phyloP scores from a whole-genome alignment of 2,329 filamentous ascomycete genomes.

The Nigrospora osmanthi region DNA sequence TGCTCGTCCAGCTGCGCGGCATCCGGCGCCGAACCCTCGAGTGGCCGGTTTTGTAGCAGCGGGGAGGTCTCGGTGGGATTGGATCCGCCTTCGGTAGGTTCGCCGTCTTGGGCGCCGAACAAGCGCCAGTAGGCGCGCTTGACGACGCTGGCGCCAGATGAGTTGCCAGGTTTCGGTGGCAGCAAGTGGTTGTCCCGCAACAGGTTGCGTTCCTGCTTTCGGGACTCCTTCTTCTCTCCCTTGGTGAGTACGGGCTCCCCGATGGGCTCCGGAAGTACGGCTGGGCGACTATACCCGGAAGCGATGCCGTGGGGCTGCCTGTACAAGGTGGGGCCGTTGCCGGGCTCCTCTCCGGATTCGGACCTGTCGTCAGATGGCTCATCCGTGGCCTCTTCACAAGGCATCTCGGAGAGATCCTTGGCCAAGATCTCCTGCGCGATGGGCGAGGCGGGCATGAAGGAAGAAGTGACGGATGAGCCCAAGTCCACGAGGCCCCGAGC shows the following conservation, averaged over 20 bases:
- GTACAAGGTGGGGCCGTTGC: constrained; percentile 49
- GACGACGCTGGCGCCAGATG: constrained; percentile 9
- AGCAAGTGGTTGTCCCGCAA: constrained; percentile 57
- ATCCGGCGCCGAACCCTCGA: constrained; percentile 34
- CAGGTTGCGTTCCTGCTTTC: constrained; percentile 51
- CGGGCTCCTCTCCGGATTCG: constrained; percentile 19
- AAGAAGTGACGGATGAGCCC: constrained; percentile 29
- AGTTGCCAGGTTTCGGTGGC: constrained; percentile 45
- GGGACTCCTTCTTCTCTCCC: constrained; percentile 47
- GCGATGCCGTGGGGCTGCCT: constrained; percentile 71
- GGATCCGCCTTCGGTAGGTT: constrained; percentile 21
- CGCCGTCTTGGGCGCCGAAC: constrained; percentile 43
- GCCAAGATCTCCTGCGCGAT: constrained; percentile 59
- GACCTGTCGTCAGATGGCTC: constrained; percentile 19
- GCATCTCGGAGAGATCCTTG: constrained; percentile 57
- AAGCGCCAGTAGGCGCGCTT: constrained; percentile 29
- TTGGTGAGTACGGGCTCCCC: constrained; percentile 42
- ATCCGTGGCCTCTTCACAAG: constrained; percentile 40
- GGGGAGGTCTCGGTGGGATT: constrained; percentile 30
- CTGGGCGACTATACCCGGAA: constrained; percentile 61
- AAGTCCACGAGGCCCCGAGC: constrained; percentile 1
- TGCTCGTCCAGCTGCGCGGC: constrained; percentile 58
- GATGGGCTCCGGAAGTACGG: constrained; percentile 50
- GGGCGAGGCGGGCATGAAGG: constrained; percentile 54
- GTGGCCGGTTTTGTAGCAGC: constrained; percentile 33